Base-by-base conservation (phyloP, 768 basidiomycete species). In the Boletus huronensis region DNA sequence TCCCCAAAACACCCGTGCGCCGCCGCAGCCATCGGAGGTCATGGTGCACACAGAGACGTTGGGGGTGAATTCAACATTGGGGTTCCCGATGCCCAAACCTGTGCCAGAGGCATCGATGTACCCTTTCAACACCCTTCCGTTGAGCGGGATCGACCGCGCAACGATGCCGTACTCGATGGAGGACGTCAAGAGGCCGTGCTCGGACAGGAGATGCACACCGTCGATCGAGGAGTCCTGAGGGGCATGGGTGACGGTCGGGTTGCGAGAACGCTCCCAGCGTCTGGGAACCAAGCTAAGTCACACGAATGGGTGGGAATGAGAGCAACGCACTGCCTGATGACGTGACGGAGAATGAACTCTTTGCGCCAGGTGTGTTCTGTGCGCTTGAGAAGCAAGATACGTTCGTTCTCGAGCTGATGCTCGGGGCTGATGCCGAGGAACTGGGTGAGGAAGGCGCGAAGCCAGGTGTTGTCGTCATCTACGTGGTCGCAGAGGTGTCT, bases 391-490 rank as follows among this genome's bases (percentile, higher is more conserved):
- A 89, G 72, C 51, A 80, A 64, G 48, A 72, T 72, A 54, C 68
- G 73, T 39, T 71, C 70, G 56, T 78, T 69, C 52, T 76, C 64
- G 31, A 86, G 69, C 55, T 82, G 79, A 51, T 70, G 70, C 69
- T 91, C 87, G 17, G 88, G 89, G 9, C 76, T 70, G 49, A 90
- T 79, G 46, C 81, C 83, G 41, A 90, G 67, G 64, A 83, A 84
- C 66, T 85, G 84, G 49, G 75, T 80, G 57, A 83, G 73, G 69
- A 89, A 90, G 28, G 91, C 90, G 21, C 82, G 75, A 48, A 80
- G 77, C 90, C 90, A 93, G 34, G 88, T 91, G 63, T 82, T 84
- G 55, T 93, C 90, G 62, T 88, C 79, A 51, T 79, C 79, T 77
- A 90, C 73, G 77, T 90, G 89, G 58, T 78, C 73, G 65, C 78